Evolutionary conservation across 805 yeast genomes (phyloP), one percentile per base, ranked within the genome.

Genomic region (Myxozyma neotropica): DNA sequence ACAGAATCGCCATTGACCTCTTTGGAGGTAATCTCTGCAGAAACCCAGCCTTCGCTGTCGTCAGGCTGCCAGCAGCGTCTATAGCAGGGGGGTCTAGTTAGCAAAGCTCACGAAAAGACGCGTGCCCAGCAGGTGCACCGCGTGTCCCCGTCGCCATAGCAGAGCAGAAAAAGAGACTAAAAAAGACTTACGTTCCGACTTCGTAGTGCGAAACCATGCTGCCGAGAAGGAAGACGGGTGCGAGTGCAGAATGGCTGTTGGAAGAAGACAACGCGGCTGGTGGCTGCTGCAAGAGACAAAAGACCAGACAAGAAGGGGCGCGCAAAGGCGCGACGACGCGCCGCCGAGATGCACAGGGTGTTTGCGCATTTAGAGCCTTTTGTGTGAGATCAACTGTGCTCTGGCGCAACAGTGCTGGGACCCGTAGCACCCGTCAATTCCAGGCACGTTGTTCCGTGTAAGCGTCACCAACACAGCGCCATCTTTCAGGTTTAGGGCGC

Each of bases 1-100:
- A 80, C 80, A 67, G 80, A 81, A 60, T 74, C 73, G 58, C 75
- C 81, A 48, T 72, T 74, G 23, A 78, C 72, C 26, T 75, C 73
- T 52, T 77, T 77, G 55, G 75, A 73, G 26, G 75, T 76, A 53
- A 87, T 85, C 54, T 81, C 82, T 44, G 86, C 88, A 24, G 89
- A 88, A 24, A 86, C 75, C 91, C 93, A 88, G 23, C 94, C 95
- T 63, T 80, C 78, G 45, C 78, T 75, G 52, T 81, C 83, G 71
- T 88, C 91, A 17, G 90, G 91, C 67, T 83, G 81, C 95, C 95
- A 88, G 76, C 93, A 87, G 67, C 78, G 76, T 48, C 77, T 74
- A 47, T n/a, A 38, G 35, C 17, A 17, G n/a, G 13, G 31, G 27
- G n/a, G 33, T 15, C 19, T 21, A 31, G 48, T 35, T 10, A 17